Percentiles rank a stretch among this genome's conserved stretches.
Conservation (phyloP, 768 basidiomycete genomes). For the Coprinopsis sp. region DNA sequence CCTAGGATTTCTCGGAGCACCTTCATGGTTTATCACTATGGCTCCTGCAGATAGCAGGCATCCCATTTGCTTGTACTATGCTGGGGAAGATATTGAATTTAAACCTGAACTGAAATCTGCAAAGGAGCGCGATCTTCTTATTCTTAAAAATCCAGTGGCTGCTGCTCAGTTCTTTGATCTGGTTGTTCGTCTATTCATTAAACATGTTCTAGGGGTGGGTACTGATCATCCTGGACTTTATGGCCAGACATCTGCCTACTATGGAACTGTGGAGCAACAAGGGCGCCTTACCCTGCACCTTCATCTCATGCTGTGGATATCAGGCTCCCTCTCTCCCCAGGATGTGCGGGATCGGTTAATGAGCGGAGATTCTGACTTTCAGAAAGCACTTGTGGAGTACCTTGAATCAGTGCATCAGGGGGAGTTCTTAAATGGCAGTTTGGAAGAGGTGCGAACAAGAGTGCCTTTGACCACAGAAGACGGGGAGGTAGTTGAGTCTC, state of each 20-base stretch:
- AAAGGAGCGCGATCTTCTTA: slow-evolving; percentile 9
- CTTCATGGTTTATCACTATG: slow-evolving; percentile 3
- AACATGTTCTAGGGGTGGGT: slow-evolving; percentile 19
- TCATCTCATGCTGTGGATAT: slow-evolving; percentile 35
- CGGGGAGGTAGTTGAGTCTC: no score
- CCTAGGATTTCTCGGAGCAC: neutral
- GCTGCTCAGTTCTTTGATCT: slow-evolving; percentile 29
- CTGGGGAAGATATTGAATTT: slow-evolving; percentile 15
- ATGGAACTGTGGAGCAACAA: slow-evolving; percentile 33
- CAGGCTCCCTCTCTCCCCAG: slow-evolving; percentile 24
- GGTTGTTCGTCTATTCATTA: slow-evolving; percentile 26
- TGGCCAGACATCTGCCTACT: slow-evolving; percentile 25
- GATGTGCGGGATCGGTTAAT: slow-evolving; percentile 26
- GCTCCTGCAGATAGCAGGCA: slow-evolving; percentile 24
- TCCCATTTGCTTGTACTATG: slow-evolving; percentile 29
- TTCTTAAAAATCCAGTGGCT: slow-evolving; percentile 24
- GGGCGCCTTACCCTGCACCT: slow-evolving; percentile 33
- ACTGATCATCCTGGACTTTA: slow-evolving; percentile 11
- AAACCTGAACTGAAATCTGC: slow-evolving; percentile 1
- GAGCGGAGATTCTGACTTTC: slow-evolving; percentile 13
- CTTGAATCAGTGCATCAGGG: slow-evolving; percentile 27
- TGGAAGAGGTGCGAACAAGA: slow-evolving; percentile 12
- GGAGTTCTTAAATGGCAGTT: slow-evolving; percentile 23
- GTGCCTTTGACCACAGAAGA: neutral
- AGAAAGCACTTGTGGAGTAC: slow-evolving; percentile 20